phyloP scores from a whole-genome alignment of 2,329 filamentous ascomycete genomes.

The Blastomyces gilchristii region DNA sequence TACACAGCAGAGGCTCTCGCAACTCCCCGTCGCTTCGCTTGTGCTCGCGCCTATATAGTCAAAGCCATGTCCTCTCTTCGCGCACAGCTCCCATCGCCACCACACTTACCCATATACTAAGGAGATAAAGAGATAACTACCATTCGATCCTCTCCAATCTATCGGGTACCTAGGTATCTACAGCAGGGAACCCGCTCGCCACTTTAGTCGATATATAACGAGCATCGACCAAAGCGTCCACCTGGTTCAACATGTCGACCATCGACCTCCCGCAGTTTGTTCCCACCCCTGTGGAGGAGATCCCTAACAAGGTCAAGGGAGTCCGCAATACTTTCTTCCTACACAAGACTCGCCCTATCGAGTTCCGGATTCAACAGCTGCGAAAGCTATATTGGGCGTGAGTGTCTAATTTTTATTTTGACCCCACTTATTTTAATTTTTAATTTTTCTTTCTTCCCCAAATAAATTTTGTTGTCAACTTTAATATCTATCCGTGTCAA shows the following conservation, averaged over 20 bases:
- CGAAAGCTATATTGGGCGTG: slow-evolving; percentile 89
- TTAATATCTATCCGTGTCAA: neutral
- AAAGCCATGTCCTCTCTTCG: neutral
- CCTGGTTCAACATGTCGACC: slow-evolving; percentile 16
- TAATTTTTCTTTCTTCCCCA: too few relatives aligned
- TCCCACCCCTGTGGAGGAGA: slow-evolving; percentile 55
- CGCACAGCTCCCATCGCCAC: neutral
- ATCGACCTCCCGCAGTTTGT: slow-evolving; percentile 40
- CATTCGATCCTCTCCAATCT: neutral
- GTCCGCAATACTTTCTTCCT: slow-evolving; percentile 62
- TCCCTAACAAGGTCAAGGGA: slow-evolving; percentile 50
- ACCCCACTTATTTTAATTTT: neutral
- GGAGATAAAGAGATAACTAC: too few relatives aligned
- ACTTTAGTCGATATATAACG: neutral
- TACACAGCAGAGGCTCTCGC: neutral
- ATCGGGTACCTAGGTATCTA: neutral
- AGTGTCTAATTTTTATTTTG: slow-evolving; percentile 18
- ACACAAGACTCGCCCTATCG: slow-evolving; percentile 70
- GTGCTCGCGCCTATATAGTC: neutral
- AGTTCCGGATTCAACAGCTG: slow-evolving; percentile 75
- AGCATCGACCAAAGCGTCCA: too few relatives aligned
- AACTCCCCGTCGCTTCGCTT: neutral
- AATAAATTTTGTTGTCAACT: slow-evolving; percentile 10
- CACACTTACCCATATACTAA: neutral
- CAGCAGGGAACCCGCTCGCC: neutral